These are phyloP conservation scores for Eudorina sp. DNA, from an alignment of 139 green algal genomes.

Conservation along the genomic window DNA sequence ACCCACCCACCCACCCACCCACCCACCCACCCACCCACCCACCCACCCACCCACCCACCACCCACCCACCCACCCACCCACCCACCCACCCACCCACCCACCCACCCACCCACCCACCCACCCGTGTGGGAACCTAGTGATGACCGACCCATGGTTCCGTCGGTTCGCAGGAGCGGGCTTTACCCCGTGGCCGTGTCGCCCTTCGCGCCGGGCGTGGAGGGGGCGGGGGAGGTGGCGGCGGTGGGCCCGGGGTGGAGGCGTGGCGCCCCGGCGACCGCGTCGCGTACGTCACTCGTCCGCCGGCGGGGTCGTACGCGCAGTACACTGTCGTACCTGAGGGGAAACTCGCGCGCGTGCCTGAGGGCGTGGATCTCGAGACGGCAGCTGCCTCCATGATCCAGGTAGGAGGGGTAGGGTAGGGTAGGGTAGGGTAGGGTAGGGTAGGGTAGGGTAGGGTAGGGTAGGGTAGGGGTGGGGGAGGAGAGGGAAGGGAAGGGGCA, in stretches of 20 bases:
- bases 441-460: not conserved
- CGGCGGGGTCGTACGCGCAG: slow-evolving; percentile 46
- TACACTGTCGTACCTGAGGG: slow-evolving; percentile 44
- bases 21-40: not conserved
- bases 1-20: not conserved
- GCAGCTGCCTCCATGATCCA: slow-evolving; percentile 53
- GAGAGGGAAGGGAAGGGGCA: not conserved
- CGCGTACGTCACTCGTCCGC: slow-evolving; percentile 44
- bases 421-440: not conserved
- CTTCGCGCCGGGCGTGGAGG: slow-evolving; percentile 53
- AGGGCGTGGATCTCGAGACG: slow-evolving; percentile 28
- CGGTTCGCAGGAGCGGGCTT: slow-evolving; percentile 46
- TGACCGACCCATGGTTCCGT: too few species aligned
- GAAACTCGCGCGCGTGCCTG: slow-evolving; percentile 21
- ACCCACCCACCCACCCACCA: too few species aligned
- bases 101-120: not conserved
- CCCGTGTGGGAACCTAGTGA: too few species aligned
- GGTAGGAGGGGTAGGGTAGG: not conserved
- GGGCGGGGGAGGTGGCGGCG: slow-evolving; percentile 50
- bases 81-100: not conserved
- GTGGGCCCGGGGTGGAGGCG: slow-evolving; percentile 35
- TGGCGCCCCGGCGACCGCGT: slow-evolving; percentile 35
- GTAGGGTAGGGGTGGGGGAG: not conserved
- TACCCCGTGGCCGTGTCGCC: slow-evolving; percentile 31
- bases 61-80: not conserved